Evolutionary conservation across 106 monocot species (phyloP).

Genomic region (Platanthera guangdongensis): DNA sequence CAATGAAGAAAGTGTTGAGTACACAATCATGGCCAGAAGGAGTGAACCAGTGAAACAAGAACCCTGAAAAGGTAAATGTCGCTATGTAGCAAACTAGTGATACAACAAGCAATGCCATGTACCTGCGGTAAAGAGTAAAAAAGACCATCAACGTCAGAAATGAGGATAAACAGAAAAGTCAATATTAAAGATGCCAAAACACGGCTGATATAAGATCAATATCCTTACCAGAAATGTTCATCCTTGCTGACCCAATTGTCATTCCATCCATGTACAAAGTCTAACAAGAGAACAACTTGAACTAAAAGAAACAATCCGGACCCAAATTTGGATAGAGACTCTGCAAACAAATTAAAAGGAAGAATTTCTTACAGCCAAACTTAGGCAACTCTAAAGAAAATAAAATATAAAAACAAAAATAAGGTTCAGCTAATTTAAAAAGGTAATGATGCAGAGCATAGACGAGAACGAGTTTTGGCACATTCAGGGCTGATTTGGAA

Average conservation of each 20-base stretch:
- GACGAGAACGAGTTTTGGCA: too few species aligned
- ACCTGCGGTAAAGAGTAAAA: conserved; percentile 36
- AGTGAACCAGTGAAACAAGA: conserved; percentile 96
- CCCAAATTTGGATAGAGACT: conserved; percentile 85
- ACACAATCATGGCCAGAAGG: conserved; percentile 94
- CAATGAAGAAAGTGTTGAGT: conserved; percentile 85
- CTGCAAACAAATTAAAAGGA: conserved; percentile 35
- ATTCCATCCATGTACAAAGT: conserved; percentile 99
- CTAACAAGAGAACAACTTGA: conserved; percentile 95
- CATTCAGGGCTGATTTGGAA: too few species aligned
- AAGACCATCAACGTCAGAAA: neutral
- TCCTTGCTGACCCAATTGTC: conserved; percentile 95
- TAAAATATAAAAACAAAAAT: neutral
- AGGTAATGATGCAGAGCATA: too few species aligned
- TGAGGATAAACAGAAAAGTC: neutral
- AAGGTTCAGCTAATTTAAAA: neutral
- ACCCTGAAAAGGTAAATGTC: conserved; percentile 81
- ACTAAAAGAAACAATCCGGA: conserved; percentile 97
- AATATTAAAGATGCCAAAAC: neutral
- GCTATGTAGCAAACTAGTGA: conserved; percentile 85
- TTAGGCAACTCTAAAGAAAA: neutral
- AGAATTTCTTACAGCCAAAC: neutral
- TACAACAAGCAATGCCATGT: conserved; percentile 75
- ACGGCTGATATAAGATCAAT: neutral
- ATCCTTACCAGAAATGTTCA: conserved; percentile 80